Conservation (phyloP, 495 filamentous ascomycete species). For the Tuber calosporum region DNA sequence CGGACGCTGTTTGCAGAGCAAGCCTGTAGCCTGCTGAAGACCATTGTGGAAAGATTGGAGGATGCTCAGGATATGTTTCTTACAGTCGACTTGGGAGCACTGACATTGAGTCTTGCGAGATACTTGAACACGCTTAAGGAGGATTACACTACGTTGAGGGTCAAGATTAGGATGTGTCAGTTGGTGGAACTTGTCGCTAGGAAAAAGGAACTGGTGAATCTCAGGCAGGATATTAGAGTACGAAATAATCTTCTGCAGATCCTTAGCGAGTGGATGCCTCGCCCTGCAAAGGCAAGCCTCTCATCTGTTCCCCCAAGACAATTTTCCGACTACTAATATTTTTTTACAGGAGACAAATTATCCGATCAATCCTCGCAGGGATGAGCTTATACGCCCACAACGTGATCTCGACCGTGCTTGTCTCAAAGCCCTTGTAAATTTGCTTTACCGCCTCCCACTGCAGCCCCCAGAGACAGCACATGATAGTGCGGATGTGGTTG, state of each 20-base stretch:
- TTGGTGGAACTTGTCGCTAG: conserved; percentile 56
- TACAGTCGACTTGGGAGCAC: conserved; percentile 53
- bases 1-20: conserved; percentile 60
- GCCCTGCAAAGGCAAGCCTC: conserved; percentile 46
- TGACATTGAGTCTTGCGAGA: conserved; percentile 56
- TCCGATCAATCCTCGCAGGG: conserved; percentile 35
- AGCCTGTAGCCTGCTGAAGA: conserved; percentile 54
- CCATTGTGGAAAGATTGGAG: conserved; percentile 55
- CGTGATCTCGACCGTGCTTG: conserved; percentile 58
- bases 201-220: conserved; percentile 59
- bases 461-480: conserved; percentile 57
- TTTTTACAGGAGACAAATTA: background rate
- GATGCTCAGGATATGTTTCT: conserved; percentile 55
- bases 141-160: conserved; percentile 50
- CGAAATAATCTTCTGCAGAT: conserved; percentile 59
- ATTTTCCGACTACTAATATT: background rate
- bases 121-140: conserved; percentile 52
- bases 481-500: conserved; percentile 53
- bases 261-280: conserved; percentile 58
- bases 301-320: conserved; percentile 21
- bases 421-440: conserved; percentile 53
- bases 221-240: conserved; percentile 58
- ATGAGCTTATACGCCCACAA: conserved; percentile 52
- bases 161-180: conserved; percentile 61
- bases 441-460: conserved; percentile 58